Evolutionary conservation across 2,329 filamentous ascomycete genomes (phyloP), one percentile per base, ranked within the genome.

Genomic region (Simplicillium sp.): DNA sequence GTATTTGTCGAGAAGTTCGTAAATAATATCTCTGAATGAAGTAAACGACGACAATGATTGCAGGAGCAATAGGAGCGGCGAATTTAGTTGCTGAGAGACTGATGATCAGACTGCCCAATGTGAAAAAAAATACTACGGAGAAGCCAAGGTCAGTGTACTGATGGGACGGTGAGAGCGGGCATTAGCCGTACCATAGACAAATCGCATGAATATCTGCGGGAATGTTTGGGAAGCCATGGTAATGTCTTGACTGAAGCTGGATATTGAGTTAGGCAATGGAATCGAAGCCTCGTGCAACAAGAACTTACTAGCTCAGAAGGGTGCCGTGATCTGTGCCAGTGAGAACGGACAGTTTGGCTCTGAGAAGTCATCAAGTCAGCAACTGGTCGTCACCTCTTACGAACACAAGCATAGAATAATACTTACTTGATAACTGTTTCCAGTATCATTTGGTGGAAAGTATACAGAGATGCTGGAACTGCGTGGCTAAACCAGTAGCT

Each of bases 1-100:
- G 54, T 3, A 65, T 36, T 45, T 65, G 61, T 2, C 61, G 47
- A 1, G 60, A 63, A 1, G 59, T 64, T 7, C 51, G 48, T 1
- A 64, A 49, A 40, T 62, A 62, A 16, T 55, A 54, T 16, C 50
- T 48, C 36, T 60, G 56, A 7, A 60, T 39, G 3, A 52, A 7
- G 36, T 55, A 62, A 3, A 62, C 42, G 1, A 45, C 29, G 5
- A 46, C 16, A 13, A 49, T 15, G 14, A 53, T 34, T 36, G 56
- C 44, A 2, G 56, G 54, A 6, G 54, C 43, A 1, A 50, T 51
- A 8, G 55, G 38, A 6, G 55, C 52, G 29, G 58, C 40, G 39
- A 56, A 58, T 34, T 52, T 46, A 5, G 51, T 52, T 34, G 54
- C 44, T 1, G 49, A 43, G 14, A 47, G 38, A 6, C 51, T 50